These are phyloP conservation scores for Wickerhamomyces bovis DNA, from an alignment of 805 yeast species.

Conservation along the genomic window DNA sequence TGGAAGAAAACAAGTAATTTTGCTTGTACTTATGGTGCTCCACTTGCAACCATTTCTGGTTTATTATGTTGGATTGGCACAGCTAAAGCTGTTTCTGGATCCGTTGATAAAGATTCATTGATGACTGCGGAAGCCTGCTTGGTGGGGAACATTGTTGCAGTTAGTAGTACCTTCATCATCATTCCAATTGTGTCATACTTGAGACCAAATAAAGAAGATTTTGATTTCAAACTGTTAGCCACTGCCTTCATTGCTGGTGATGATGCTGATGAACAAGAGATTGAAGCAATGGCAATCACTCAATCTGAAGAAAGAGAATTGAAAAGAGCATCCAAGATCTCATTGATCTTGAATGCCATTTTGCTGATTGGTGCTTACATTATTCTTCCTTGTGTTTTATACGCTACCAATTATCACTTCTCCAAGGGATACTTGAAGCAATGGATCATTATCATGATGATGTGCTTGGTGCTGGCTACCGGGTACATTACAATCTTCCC, in stretches of 20 bases:
- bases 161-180: slow-evolving; percentile 27
- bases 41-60: slow-evolving; percentile 21
- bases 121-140: slow-evolving; percentile 13
- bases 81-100: slow-evolving; percentile 18
- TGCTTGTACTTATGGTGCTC: slow-evolving; percentile 21
- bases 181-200: slow-evolving; percentile 25
- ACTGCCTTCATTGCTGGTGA: slow-evolving; percentile 27
- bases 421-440: slow-evolving; percentile 31
- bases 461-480: slow-evolving; percentile 32
- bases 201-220: slow-evolving; percentile 22
- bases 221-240: slow-evolving; percentile 20
- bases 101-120: slow-evolving; percentile 15
- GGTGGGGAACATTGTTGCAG: slow-evolving; percentile 18
- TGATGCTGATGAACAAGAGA: slow-evolving; percentile 30
- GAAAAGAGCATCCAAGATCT: slow-evolving; percentile 34
- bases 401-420: slow-evolving; percentile 30
- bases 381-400: slow-evolving; percentile 27
- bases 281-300: slow-evolving; percentile 21
- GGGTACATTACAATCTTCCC: slow-evolving; percentile 33
- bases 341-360: slow-evolving; percentile 33
- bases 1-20: slow-evolving; percentile 19
- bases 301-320: slow-evolving; percentile 18
- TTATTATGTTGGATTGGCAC: slow-evolving; percentile 23
- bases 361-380: slow-evolving; percentile 27
- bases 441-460: slow-evolving; percentile 32